A percentile compares a stretch with the other conserved stretches of the same genome.
Evolutionary conservation across 2,329 filamentous ascomycete species (phyloP).

Genomic region (Chrysoporthe deuterocubensis): DNA sequence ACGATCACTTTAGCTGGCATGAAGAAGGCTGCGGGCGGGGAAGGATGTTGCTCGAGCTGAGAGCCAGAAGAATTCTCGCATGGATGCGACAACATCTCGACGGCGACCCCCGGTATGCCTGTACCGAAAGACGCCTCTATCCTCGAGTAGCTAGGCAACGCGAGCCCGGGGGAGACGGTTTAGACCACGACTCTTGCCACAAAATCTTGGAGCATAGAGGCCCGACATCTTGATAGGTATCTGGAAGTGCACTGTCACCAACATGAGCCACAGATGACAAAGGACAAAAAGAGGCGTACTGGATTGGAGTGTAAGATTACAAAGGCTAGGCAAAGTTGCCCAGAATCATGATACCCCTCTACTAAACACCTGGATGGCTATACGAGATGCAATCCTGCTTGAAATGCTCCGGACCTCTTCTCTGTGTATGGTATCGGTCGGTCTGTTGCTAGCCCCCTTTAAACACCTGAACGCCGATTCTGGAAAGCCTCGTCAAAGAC

Average conservation of each 20-base stretch:
- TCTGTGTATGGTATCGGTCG: constrained; percentile 9
- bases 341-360: constrained; percentile 39
- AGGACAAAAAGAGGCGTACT: background rate
- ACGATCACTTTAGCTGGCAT: constrained; percentile 70
- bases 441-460: constrained; percentile 25
- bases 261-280: background rate
- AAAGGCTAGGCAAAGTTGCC: constrained; percentile 26
- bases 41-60: constrained; percentile 29
- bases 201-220: background rate
- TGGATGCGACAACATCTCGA: background rate
- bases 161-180: background rate
- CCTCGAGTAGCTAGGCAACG: background rate
- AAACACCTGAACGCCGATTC: constrained; percentile 37
- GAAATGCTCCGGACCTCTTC: constrained; percentile 10
- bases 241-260: background rate
- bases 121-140: background rate
- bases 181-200: too few species aligned
- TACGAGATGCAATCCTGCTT: constrained; percentile 9
- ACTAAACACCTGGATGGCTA: constrained; percentile 2
- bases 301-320: constrained; percentile 24
- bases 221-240: background rate
- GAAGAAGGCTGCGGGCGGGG: constrained; percentile 39
- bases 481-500: constrained; percentile 1
- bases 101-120: background rate
- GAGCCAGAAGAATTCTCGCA: background rate